These are phyloP conservation scores for Oldenlandia corymbosa DNA, from an alignment of 257 asterid genomes.

Conservation along the genomic window DNA sequence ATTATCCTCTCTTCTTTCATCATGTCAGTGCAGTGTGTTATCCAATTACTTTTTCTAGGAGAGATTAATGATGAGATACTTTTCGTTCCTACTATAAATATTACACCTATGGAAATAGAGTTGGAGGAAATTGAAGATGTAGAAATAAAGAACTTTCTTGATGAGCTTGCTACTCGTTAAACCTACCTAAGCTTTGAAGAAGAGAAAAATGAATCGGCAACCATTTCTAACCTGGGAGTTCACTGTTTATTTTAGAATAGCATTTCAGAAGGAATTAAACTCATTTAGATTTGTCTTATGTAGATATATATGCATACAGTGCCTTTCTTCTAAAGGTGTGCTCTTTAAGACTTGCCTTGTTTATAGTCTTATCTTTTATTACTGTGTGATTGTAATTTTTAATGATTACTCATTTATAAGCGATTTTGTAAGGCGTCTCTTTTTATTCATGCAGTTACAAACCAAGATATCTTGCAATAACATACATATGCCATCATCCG, in stretches of 20 bases:
- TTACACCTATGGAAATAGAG: no score
- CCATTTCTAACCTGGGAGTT: neutral
- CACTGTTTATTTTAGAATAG: neutral
- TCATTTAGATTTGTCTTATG: neutral
- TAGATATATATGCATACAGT: neutral
- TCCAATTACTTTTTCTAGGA: no score
- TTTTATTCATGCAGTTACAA: slow-evolving; percentile 47
- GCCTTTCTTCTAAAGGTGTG: no score
- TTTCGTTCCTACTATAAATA: no score
- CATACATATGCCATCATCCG: slow-evolving; percentile 69
- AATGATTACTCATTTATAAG: neutral
- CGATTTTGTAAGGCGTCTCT: neutral
- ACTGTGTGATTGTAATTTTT: neutral
- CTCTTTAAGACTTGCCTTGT: no score
- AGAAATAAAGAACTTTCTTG: neutral
- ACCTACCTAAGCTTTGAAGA: neutral
- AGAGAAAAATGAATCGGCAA: neutral
- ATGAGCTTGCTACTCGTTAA: slow-evolving; percentile 1
- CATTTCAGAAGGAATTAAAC: neutral
- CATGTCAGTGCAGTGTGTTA: neutral
- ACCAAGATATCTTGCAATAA: slow-evolving; percentile 22
- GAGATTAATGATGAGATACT: neutral
- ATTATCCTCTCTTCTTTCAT: slow-evolving; percentile 9
- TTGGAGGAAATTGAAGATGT: neutral
- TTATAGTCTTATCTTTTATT: neutral